phyloP scores from a whole-genome alignment of 192 early-diverging fungal species.

The Podila horticola region DNA sequence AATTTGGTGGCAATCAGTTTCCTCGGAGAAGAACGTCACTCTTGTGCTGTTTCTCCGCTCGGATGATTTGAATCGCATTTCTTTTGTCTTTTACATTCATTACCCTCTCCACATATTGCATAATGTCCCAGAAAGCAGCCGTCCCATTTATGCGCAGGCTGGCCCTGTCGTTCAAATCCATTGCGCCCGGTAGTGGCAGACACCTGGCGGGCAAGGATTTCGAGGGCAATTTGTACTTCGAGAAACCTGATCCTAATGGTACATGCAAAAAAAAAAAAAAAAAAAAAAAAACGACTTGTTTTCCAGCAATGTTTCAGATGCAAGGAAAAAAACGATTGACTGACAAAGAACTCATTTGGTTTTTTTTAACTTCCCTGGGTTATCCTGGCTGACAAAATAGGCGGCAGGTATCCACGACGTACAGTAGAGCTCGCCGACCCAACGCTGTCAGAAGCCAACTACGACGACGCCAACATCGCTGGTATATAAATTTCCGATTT shows the following conservation, averaged over 20 bases:
- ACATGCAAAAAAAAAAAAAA: background rate
- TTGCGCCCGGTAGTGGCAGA: constrained; percentile 35
- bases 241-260: constrained; percentile 53
- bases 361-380: background rate
- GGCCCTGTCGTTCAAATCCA: constrained; percentile 19
- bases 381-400: constrained; percentile 6
- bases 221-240: constrained; percentile 46
- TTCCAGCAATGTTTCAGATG: background rate
- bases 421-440: constrained; percentile 42
- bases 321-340: background rate
- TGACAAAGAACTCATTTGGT: background rate
- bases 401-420: constrained; percentile 38
- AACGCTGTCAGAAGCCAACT: constrained; percentile 36
- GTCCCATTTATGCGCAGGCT: constrained; percentile 37
- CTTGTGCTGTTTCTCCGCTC: no score
- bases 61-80: no score
- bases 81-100: background rate
- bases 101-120: background rate
- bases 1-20: background rate
- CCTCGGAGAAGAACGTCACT: background rate
- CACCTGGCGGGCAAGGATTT: constrained; percentile 38
- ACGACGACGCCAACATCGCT: constrained; percentile 47
- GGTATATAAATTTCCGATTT: constrained; percentile 4
- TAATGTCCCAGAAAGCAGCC: background rate
- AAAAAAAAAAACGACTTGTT: background rate